A percentile compares a stretch with the other conserved stretches of the same genome.
phyloP scores from a whole-genome alignment of 371 early-diverging fungal genomes.

The Saksenaea vasiformis region DNA sequence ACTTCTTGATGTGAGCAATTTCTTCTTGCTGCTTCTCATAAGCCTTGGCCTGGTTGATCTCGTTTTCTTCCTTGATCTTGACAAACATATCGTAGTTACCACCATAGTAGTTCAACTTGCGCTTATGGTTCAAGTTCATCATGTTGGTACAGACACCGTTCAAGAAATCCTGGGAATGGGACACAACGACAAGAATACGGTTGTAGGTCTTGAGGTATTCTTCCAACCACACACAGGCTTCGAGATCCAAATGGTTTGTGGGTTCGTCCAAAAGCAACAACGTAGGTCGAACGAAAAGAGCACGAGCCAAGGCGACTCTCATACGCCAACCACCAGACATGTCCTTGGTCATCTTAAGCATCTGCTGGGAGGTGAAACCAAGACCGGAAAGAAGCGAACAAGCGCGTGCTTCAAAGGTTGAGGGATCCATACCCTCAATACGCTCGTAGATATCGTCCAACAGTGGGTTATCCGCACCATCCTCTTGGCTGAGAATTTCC shows the following conservation, averaged over 20 bases:
- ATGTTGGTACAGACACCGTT: conserved; percentile 71
- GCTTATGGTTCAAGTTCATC: conserved; percentile 67
- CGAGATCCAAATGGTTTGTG: conserved; percentile 82
- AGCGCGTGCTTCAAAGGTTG: conserved; percentile 82
- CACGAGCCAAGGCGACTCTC: conserved; percentile 82
- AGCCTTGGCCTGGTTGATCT: conserved; percentile 54
- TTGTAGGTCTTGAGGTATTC: conserved; percentile 63
- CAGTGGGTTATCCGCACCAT: conserved; percentile 84
- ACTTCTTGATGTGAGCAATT: conserved; percentile 98
- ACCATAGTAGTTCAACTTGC: conserved; percentile 59
- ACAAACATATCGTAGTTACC: conserved; percentile 80
- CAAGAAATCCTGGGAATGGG: conserved; percentile 82
- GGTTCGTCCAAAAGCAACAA: conserved; percentile 89
- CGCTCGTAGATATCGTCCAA: conserved; percentile 95
- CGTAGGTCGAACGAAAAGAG: conserved; percentile 76
- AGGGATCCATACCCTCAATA: conserved; percentile 88
- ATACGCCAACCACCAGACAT: conserved; percentile 93
- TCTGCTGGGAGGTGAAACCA: conserved; percentile 55
- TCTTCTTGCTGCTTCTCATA: conserved; percentile 87
- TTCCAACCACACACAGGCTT: conserved; percentile 80
- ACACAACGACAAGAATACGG: conserved; percentile 72
- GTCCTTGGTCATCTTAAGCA: conserved; percentile 40
- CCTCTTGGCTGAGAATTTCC: conserved; percentile 78
- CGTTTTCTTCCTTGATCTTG: conserved; percentile 61
- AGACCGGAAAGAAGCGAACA: conserved; percentile 61